Conservation (phyloP, 768 basidiomycete genomes). For the Hydnomerulius pinastri region DNA sequence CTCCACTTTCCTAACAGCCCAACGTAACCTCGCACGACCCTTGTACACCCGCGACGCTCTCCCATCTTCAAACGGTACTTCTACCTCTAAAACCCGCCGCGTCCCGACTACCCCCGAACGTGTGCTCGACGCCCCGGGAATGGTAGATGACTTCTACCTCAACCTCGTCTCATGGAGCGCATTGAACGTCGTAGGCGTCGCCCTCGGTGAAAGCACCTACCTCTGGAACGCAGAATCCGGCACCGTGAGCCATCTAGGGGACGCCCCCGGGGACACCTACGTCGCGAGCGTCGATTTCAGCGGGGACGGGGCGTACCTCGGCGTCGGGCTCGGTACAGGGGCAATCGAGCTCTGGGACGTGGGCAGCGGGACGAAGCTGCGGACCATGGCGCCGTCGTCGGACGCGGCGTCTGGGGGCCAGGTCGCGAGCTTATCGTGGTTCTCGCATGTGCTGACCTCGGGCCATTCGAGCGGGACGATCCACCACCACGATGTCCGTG, state of each 20-base stretch:
- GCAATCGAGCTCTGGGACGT: slow-evolving; percentile 96
- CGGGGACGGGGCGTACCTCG: slow-evolving; percentile 78
- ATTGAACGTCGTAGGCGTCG: slow-evolving; percentile 87
- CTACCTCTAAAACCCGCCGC: slow-evolving; percentile 72
- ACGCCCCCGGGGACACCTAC: slow-evolving; percentile 74
- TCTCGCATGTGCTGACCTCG: slow-evolving; percentile 79
- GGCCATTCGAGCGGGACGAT: slow-evolving; percentile 95
- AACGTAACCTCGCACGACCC: slow-evolving; percentile 75
- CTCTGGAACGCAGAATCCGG: slow-evolving; percentile 95
- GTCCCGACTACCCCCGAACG: slow-evolving; percentile 87
- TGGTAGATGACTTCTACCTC: slow-evolving; percentile 95
- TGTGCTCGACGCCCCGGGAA: slow-evolving; percentile 94
- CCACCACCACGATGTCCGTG: slow-evolving; percentile 93
- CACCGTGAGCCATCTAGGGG: slow-evolving; percentile 72
- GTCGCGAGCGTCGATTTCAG: slow-evolving; percentile 80
- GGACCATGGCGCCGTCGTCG: slow-evolving; percentile 73
- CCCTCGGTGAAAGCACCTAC: slow-evolving; percentile 83
- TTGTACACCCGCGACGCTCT: slow-evolving; percentile 70
- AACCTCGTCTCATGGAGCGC: slow-evolving; percentile 91
- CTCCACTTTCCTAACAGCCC: slow-evolving; percentile 72
- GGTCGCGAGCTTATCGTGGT: slow-evolving; percentile 85
- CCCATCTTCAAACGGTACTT: slow-evolving; percentile 61
- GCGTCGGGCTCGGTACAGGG: slow-evolving; percentile 77
- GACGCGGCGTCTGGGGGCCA: slow-evolving; percentile 47
- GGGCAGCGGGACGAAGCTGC: slow-evolving; percentile 70